These are phyloP conservation scores for Boletus pseudopeckii DNA, from an alignment of 768 basidiomycete genomes.

Conservation along the genomic window DNA sequence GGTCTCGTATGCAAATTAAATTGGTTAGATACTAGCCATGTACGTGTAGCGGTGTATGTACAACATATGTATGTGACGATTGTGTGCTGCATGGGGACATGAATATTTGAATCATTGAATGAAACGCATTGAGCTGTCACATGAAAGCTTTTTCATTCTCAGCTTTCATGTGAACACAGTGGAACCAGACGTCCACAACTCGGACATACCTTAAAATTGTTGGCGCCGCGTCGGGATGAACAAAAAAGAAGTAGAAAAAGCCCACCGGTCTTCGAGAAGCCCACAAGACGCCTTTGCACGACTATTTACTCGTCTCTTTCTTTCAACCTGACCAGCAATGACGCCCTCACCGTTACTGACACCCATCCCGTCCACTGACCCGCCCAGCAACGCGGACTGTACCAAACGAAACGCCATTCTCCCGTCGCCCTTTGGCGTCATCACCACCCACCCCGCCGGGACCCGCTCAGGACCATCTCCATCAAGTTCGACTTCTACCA, in stretches of 20 bases:
- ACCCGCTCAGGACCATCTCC: neutral
- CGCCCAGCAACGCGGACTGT: neutral
- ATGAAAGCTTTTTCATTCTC: neutral
- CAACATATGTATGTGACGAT: neutral
- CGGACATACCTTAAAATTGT: neutral
- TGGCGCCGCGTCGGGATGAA: conserved; percentile 1
- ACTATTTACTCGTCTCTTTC: no score
- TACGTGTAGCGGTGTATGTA: neutral
- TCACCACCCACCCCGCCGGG: neutral
- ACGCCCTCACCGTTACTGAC: conserved; percentile 8
- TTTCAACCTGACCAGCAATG: conserved; percentile 1
- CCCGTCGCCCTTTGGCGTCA: neutral
- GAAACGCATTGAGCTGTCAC: neutral
- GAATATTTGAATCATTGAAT: no score
- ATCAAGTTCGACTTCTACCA: neutral
- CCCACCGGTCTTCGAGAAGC: neutral
- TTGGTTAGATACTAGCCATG: neutral
- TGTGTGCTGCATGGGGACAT: neutral
- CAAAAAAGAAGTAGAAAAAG: neutral
- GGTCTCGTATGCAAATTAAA: conserved; percentile 29
- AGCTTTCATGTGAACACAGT: neutral
- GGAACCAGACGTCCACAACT: neutral
- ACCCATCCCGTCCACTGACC: neutral
- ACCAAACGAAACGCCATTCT: neutral
- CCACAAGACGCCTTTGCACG: neutral